These are phyloP conservation scores for Apiospora rasikravindrae DNA, from an alignment of 2,329 filamentous ascomycete species.

Conservation along the genomic window DNA sequence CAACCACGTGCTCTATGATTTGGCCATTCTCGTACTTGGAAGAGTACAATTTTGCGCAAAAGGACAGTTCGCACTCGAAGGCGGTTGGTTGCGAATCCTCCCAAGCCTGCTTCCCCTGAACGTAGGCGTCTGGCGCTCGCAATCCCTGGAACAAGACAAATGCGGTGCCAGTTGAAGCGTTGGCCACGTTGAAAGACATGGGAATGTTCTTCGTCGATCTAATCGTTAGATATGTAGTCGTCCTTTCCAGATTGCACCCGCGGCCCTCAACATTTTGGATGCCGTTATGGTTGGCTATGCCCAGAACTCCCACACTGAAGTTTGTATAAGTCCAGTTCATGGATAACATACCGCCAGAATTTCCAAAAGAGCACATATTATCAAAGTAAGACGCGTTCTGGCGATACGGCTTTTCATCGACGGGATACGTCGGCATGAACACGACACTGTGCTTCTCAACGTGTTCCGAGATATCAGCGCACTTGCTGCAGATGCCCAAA, in stretches of 20 bases:
- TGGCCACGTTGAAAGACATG: neutral
- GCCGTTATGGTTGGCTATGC: neutral
- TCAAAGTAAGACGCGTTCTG: neutral
- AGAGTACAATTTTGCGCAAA: neutral
- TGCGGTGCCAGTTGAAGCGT: neutral
- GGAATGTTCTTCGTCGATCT: neutral
- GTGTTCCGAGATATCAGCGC: neutral
- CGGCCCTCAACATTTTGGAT: too few relatives aligned
- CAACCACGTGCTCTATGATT: neutral
- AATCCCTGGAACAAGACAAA: neutral
- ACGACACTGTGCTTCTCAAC: neutral
- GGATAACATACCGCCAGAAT: neutral
- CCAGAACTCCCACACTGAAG: neutral
- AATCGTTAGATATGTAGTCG: neutral
- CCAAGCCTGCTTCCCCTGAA: neutral
- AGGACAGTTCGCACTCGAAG: neutral
- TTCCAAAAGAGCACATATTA: neutral
- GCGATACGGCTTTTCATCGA: too few relatives aligned
- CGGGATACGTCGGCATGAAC: neutral
- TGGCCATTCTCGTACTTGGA: neutral
- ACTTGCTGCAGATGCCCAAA: slow-evolving; percentile 9
- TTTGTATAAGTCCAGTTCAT: neutral
- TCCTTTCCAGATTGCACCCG: neutral
- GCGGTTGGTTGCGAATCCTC: neutral
- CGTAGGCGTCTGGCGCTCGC: neutral